phyloP scores from a whole-genome alignment of 2,329 filamentous ascomycete species.

The Macrophomina phaseolina region DNA sequence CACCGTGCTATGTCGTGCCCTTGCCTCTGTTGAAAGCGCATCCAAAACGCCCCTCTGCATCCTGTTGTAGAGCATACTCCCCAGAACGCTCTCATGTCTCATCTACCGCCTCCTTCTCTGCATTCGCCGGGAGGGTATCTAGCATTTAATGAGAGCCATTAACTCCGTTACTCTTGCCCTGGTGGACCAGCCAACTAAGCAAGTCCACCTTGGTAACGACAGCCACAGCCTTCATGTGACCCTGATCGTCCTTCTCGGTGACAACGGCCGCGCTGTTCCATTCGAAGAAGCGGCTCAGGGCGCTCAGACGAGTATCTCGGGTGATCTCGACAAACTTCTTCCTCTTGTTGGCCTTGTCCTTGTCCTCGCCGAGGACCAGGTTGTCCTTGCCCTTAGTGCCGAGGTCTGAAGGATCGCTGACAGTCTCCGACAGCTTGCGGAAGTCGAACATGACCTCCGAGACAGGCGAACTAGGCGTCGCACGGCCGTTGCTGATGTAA shows the following conservation, averaged over 20 bases:
- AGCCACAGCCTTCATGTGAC: constrained; percentile 76
- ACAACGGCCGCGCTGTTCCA: constrained; percentile 98
- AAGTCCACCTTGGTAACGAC: constrained; percentile 97
- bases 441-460: constrained; percentile 98
- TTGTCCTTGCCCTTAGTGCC: constrained; percentile 30
- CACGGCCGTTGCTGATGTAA: constrained; percentile 84
- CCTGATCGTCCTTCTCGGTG: constrained; percentile 70
- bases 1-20: not conserved
- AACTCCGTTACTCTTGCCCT: constrained; percentile 42
- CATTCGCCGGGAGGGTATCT: too few species aligned
- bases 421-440: constrained; percentile 76
- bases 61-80: not conserved
- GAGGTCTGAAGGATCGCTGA: constrained; percentile 81
- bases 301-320: constrained; percentile 80
- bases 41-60: constrained; percentile 14
- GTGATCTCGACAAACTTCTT: constrained; percentile 93
- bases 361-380: constrained; percentile 24
- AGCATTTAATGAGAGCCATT: constrained; percentile 13
- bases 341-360: constrained; percentile 31
- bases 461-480: constrained; percentile 74
- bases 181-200: constrained; percentile 86
- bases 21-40: constrained; percentile 20
- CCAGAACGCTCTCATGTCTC: constrained; percentile 7
- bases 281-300: constrained; percentile 91
- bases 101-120: not conserved